phyloP scores from a whole-genome alignment of 768 basidiomycete genomes.

The Tubosaeta sp. region DNA sequence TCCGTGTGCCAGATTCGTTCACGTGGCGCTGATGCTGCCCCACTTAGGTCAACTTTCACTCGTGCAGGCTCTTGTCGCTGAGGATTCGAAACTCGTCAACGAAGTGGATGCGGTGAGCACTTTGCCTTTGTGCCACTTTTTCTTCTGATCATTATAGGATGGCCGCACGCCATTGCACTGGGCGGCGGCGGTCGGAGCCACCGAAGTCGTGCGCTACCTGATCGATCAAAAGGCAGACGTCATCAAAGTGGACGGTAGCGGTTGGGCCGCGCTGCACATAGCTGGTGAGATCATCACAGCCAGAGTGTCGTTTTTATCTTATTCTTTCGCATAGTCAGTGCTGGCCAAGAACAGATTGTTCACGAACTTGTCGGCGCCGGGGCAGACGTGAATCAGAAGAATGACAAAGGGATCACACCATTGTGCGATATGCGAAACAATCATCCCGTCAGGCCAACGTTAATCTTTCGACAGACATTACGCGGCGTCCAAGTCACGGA shows the following conservation, averaged over 20 bases:
- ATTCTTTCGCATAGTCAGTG: slow-evolving; percentile 53
- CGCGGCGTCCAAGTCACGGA: slow-evolving; percentile 86
- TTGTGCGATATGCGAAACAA: slow-evolving; percentile 47
- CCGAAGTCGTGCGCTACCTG: slow-evolving; percentile 64
- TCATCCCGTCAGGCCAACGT: slow-evolving; percentile 1
- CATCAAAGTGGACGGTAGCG: slow-evolving; percentile 54
- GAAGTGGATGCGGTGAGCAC: slow-evolving; percentile 54
- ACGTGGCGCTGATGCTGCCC: neutral
- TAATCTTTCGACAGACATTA: slow-evolving; percentile 61
- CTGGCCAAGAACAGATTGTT: slow-evolving; percentile 72
- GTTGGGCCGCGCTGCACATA: slow-evolving; percentile 81
- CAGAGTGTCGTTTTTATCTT: neutral
- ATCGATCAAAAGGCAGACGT: slow-evolving; percentile 69
- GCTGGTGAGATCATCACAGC: slow-evolving; percentile 44
- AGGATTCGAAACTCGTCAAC: slow-evolving; percentile 60
- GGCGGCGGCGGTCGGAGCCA: slow-evolving; percentile 71
- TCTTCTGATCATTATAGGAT: slow-evolving; percentile 43
- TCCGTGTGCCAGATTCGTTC: neutral
- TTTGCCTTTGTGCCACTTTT: neutral
- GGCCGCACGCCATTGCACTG: slow-evolving; percentile 81
- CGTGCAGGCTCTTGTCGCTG: slow-evolving; percentile 59
- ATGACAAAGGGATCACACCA: slow-evolving; percentile 79
- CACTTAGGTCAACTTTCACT: slow-evolving; percentile 64
- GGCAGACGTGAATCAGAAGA: slow-evolving; percentile 74
- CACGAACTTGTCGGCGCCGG: slow-evolving; percentile 77